These are phyloP conservation scores for Sphaerulina populicola DNA, from an alignment of 2,329 filamentous ascomycete species.

Conservation along the genomic window DNA sequence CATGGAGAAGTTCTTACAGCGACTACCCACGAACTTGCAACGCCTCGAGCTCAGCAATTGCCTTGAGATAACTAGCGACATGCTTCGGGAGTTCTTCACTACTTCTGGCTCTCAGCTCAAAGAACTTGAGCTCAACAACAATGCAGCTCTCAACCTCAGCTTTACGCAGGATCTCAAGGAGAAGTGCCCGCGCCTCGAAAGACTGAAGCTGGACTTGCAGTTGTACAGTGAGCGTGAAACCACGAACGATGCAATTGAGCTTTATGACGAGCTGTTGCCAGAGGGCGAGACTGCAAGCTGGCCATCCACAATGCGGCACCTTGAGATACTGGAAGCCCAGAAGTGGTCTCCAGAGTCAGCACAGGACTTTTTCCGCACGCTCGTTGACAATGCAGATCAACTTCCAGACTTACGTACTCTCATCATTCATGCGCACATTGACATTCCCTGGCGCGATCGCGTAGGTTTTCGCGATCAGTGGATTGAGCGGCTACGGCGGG, in stretches of 20 bases:
- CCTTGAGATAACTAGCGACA: constrained; percentile 60
- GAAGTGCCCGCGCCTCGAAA: constrained; percentile 61
- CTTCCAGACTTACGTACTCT: constrained; percentile 62
- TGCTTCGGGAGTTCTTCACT: constrained; percentile 56
- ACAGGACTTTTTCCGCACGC: constrained; percentile 67
- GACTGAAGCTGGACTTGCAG: constrained; percentile 67
- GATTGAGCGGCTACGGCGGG: constrained; percentile 59
- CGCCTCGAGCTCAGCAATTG: constrained; percentile 72
- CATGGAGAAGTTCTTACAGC: constrained; percentile 58
- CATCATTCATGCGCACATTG: constrained; percentile 66
- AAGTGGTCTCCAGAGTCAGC: constrained; percentile 63
- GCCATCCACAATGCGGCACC: constrained; percentile 60
- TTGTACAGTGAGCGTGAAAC: constrained; percentile 64
- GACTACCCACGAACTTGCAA: constrained; percentile 57
- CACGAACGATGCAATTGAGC: constrained; percentile 63
- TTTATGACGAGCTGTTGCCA: constrained; percentile 59
- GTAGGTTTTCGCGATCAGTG: constrained; percentile 71
- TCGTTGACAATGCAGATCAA: constrained; percentile 61
- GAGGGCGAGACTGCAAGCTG: constrained; percentile 63
- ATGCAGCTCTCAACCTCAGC: constrained; percentile 65
- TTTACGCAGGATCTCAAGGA: constrained; percentile 61
- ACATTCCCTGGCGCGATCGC: constrained; percentile 71
- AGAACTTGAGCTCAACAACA: constrained; percentile 65
- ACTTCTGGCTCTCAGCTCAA: constrained; percentile 60
- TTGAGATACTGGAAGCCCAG: constrained; percentile 70